phyloP scores from a whole-genome alignment of 2,329 filamentous ascomycete genomes.

The Monilinia polystroma region DNA sequence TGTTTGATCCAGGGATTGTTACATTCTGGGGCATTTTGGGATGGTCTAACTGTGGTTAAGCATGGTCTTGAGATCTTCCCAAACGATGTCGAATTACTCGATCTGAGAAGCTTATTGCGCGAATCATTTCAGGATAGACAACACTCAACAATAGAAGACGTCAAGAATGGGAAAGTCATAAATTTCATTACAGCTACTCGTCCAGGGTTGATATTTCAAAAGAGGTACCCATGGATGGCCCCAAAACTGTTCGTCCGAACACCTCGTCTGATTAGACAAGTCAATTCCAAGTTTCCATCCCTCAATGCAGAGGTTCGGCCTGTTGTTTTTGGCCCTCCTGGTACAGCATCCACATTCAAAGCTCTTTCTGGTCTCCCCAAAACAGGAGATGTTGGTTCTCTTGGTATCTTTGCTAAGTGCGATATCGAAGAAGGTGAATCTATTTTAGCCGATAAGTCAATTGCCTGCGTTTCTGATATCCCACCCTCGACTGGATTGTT shows the following conservation, averaged over 20 bases:
- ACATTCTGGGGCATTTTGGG: constrained; percentile 32
- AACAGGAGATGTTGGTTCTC: constrained; percentile 32
- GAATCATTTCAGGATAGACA: constrained; percentile 24
- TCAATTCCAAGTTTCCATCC: constrained; percentile 27
- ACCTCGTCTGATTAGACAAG: constrained; percentile 25
- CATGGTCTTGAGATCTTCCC: constrained; percentile 25
- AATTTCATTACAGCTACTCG: constrained; percentile 18
- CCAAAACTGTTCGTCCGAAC: constrained; percentile 29
- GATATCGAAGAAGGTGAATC: constrained; percentile 33
- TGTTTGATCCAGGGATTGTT: constrained; percentile 28
- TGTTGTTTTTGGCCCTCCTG: constrained; percentile 27
- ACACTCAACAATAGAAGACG: neutral
- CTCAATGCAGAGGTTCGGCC: constrained; percentile 26
- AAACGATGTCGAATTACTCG: constrained; percentile 24
- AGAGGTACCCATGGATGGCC: constrained; percentile 37
- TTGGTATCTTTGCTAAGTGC: constrained; percentile 35
- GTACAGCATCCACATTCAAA: neutral
- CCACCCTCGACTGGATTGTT: constrained; percentile 24
- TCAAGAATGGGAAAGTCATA: neutral
- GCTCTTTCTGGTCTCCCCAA: neutral
- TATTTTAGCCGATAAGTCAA: constrained; percentile 31
- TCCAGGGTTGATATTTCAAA: constrained; percentile 31
- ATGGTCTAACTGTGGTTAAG: constrained; percentile 30
- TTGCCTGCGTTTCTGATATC: constrained; percentile 27
- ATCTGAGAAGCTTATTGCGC: constrained; percentile 18